A percentile compares a stretch with the other conserved stretches of the same genome.
These are phyloP conservation scores for Fomitopsis betulina DNA, from an alignment of 1,284 basidiomycete genomes.

Conservation along the genomic window DNA sequence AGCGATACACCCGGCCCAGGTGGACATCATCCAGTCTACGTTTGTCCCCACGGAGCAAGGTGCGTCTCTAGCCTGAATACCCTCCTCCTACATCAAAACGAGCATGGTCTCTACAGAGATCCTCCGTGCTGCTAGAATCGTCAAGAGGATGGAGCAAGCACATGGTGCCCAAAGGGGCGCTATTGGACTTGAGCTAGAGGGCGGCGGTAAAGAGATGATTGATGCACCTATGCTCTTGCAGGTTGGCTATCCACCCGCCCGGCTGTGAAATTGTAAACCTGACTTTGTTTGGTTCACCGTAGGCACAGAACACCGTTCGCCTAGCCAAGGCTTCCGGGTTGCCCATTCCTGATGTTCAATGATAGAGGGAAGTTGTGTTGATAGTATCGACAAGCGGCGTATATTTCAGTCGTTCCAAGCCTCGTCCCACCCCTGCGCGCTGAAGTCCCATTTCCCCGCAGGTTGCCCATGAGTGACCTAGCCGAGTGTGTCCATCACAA, in stretches of 20 bases:
- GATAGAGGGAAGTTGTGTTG: not conserved
- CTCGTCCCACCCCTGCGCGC: slow-evolving; percentile 64
- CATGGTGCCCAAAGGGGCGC: slow-evolving; percentile 51
- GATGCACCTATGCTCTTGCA: slow-evolving; percentile 92
- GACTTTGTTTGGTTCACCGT: not conserved
- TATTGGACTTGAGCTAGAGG: slow-evolving; percentile 57
- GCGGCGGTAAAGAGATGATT: slow-evolving; percentile 78
- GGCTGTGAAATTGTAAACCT: slow-evolving; percentile 18
- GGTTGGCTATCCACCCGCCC: slow-evolving; percentile 32
- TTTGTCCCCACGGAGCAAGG: slow-evolving; percentile 78
- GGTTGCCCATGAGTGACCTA: slow-evolving; percentile 51
- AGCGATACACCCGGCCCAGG: slow-evolving; percentile 91
- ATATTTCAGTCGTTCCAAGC: slow-evolving; percentile 44
- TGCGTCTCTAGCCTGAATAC: slow-evolving; percentile 21
- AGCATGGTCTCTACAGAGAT: slow-evolving; percentile 53
- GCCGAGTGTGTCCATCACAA: slow-evolving; percentile 55
- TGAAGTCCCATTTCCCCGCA: slow-evolving; percentile 53
- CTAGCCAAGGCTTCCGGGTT: slow-evolving; percentile 64
- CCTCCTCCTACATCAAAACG: slow-evolving; percentile 4
- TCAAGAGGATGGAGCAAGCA: slow-evolving; percentile 57
- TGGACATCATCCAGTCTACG: slow-evolving; percentile 73
- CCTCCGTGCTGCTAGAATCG: slow-evolving; percentile 69
- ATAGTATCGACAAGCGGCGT: no score
- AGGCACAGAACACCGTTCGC: slow-evolving; percentile 66
- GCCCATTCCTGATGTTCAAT: slow-evolving; percentile 43